Evolutionary conservation across 352 stramenopile species (phyloP), one percentile per base, ranked within the genome.

Genomic region (Phytophthora constricta): DNA sequence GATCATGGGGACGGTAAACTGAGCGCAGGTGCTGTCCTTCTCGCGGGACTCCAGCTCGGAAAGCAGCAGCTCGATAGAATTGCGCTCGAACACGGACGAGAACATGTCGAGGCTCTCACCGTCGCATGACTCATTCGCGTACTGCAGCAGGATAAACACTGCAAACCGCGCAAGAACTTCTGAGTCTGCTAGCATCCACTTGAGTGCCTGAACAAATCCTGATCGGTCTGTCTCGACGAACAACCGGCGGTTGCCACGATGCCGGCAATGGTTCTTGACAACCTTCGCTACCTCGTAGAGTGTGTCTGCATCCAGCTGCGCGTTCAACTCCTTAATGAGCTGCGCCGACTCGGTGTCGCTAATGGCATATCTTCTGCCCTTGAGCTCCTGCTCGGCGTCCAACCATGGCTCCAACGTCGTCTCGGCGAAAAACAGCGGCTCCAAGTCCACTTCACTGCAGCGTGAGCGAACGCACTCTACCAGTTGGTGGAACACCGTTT

Each of bases 221-320:
- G 76, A 59, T 25, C 70, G 80, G 20, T 84, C 67, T 2, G 71
- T 34, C 37, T 81, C 58, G 8, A 89, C 46, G 49, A 93, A 90
- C 19, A 89, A 50, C 31, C 78, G 74, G 61, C 83, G 82, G 78
- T 93, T 93, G 62, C 76, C 80, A 56, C 78, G 76, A 82, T 91
- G 78, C 26, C 85, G 76, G 68, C 83, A 92, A 57, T 83, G 72
- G 68, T 91, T 80, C 67, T 93, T 93, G 39, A 93, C 58, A 53
- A 57, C 64, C 60, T 86, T 86, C 23, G 78, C 68, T 25, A 92
- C 75, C 22, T 93, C 73, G 49, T 88, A 90, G 2, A 92, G 68
- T 31, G 80, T 74, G 20, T 93, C 82, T 0, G 50, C 42, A 61
- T 91, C 82, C 46, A 90, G 53, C 45, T 86, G 72, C 13, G 81